Evolutionary conservation across 345 rosid genomes (phyloP).

Genomic region (Heritiera fomes): DNA sequence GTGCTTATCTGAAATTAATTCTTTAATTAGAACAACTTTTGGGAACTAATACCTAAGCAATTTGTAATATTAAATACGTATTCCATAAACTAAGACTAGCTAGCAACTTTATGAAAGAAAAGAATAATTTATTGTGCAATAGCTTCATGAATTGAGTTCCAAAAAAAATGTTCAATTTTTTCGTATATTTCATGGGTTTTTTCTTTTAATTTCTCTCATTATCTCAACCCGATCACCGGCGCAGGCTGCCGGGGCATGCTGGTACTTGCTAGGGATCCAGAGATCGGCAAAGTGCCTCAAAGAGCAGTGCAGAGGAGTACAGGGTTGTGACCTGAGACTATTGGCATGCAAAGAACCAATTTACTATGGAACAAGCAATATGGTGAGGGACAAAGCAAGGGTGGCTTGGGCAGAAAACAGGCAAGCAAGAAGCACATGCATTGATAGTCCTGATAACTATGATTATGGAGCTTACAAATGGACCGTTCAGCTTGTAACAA

Average conservation of each 20-base stretch:
- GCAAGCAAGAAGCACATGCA: conserved; percentile 56
- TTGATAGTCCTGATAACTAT: conserved; percentile 53
- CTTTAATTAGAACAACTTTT: not conserved
- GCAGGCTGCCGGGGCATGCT: conserved; percentile 94
- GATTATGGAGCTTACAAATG: conserved; percentile 89
- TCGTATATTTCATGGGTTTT: not conserved
- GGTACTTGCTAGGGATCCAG: conserved; percentile 93
- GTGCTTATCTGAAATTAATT: not conserved
- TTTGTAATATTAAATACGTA: not conserved
- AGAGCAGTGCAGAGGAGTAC: conserved; percentile 60
- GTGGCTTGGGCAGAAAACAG: conserved; percentile 63
- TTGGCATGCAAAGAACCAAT: conserved; percentile 72
- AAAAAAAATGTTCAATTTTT: not conserved
- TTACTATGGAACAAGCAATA: conserved; percentile 66
- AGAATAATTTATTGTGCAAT: too few species aligned
- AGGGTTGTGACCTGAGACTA: conserved; percentile 49
- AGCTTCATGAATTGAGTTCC: not conserved
- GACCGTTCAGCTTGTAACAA: conserved; percentile 85
- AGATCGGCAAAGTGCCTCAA: conserved; percentile 75
- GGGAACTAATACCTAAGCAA: not conserved
- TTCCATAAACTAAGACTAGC: not conserved
- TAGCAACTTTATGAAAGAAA: too few species aligned
- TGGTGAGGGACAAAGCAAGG: conserved; percentile 50
- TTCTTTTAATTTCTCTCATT: not conserved
- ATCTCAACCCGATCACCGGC: not conserved